phyloP scores from a whole-genome alignment of 2,329 filamentous ascomycete species.

The Davidsoniella eucalypti region DNA sequence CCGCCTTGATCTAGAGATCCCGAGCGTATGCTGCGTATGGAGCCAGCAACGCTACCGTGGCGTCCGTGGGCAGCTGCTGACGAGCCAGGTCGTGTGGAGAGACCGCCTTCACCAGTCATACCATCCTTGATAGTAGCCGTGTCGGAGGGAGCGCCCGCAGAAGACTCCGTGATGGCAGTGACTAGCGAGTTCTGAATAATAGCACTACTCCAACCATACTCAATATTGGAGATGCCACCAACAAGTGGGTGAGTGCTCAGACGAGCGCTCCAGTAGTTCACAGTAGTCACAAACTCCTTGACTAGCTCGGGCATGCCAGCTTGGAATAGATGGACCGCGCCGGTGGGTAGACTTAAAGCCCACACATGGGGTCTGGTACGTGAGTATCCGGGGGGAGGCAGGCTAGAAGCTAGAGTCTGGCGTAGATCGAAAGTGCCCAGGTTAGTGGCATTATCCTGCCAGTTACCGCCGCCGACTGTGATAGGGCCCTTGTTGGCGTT shows the following conservation, averaged over 20 bases:
- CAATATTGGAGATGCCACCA: constrained; percentile 88
- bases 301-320: constrained; percentile 90
- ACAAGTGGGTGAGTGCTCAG: constrained; percentile 85
- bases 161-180: constrained; percentile 28
- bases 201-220: constrained; percentile 87
- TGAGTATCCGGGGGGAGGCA: constrained; percentile 86
- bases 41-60: constrained; percentile 25
- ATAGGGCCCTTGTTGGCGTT: constrained; percentile 33
- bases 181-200: constrained; percentile 50
- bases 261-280: constrained; percentile 94
- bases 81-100: constrained; percentile 33
- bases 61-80: constrained; percentile 19
- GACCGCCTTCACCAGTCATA: constrained; percentile 13
- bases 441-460: constrained; percentile 90
- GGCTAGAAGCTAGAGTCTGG: constrained; percentile 77
- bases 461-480: constrained; percentile 86
- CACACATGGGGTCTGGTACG: constrained; percentile 82
- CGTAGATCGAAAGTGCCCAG: constrained; percentile 75
- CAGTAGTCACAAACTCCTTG: constrained; percentile 81
- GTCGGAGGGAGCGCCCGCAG: constrained; percentile 18
- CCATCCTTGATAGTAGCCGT: constrained; percentile 21
- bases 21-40: constrained; percentile 28
- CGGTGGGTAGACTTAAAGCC: constrained; percentile 80
- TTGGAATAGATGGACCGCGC: constrained; percentile 95
- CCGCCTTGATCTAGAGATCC: constrained; percentile 44